Conservation (phyloP, 768 basidiomycete species). For the Cyclocybe aegerita region DNA sequence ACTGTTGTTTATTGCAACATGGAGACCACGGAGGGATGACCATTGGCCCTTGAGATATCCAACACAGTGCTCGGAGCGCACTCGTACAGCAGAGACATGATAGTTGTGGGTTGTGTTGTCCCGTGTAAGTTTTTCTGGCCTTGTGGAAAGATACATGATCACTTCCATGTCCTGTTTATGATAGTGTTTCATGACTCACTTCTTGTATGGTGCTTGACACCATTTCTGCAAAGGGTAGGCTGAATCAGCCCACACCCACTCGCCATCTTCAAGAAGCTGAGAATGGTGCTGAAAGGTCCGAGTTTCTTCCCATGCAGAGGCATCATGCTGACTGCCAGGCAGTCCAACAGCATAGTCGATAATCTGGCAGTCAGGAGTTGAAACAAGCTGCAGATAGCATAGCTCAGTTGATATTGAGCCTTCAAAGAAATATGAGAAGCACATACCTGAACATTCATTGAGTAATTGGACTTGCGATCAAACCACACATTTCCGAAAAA, state of each 20-base stretch:
- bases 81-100: slow-evolving; percentile 22
- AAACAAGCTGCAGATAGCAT: slow-evolving; percentile 16
- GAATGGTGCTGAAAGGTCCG: slow-evolving; percentile 17
- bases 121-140: slow-evolving; percentile 17
- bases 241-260: slow-evolving; percentile 38
- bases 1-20: slow-evolving; percentile 19
- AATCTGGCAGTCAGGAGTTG: slow-evolving; percentile 29
- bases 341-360: slow-evolving; percentile 33
- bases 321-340: slow-evolving; percentile 35
- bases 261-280: slow-evolving; percentile 20
- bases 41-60: slow-evolving; percentile 29
- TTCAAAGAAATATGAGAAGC: slow-evolving; percentile 5
- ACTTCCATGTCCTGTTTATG: neutral
- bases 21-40: slow-evolving; percentile 23
- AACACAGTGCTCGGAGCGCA: slow-evolving; percentile 30
- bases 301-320: slow-evolving; percentile 29
- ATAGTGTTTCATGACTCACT: slow-evolving; percentile 7
- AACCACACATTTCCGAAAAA: slow-evolving; percentile 1
- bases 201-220: slow-evolving; percentile 17
- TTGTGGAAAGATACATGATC: neutral
- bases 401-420: neutral
- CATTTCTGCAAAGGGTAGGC: slow-evolving; percentile 28
- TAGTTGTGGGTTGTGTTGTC: slow-evolving; percentile 22
- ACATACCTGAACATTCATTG: slow-evolving; percentile 2
- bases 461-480: slow-evolving; percentile 3